Evolutionary conservation across 2,329 filamentous ascomycete genomes (phyloP), one percentile per base, ranked within the genome.

Genomic region (Alternaria viburni): DNA sequence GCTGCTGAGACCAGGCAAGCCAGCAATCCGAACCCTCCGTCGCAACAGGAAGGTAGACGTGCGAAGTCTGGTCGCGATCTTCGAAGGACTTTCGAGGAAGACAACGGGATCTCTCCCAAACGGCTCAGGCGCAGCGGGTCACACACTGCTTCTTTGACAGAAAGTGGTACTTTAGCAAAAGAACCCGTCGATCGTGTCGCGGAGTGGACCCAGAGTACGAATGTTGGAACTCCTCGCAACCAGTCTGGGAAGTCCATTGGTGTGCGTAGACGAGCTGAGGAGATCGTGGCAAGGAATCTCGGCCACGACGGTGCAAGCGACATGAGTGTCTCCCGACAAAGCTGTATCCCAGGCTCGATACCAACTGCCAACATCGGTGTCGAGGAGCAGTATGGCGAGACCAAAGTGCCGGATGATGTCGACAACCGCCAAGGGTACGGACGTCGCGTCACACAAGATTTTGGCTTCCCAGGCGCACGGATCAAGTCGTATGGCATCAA

Each of bases 391-490:
- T 68, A 71, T 28, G 28, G 68, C 25, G 54, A 61, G 4, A 56
- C 69, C 13, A 64, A 66, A 36, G 69, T 75, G 11, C 75, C 73
- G 5, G 56, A 72, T 30, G 62, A 76, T 60, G 57, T 77, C 19
- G 76, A 78, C 46, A 70, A 63, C 64, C 72, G 75, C 43, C 64
- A 64, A 43, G 71, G 65, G n/a, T 79, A 75, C 19, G 75, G 76
- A 15, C 74, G 74, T 46, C 75, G 76, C 30, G 68, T 68, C 23
- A 77, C 74, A 8, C 65, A 71, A 46, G 75, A 79, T 49, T 79
- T 79, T 52, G 74, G 76, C 23, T 79, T 69, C 47, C 76, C 74
- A 32, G 74, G 76, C 44, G 76, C 76, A 55, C 69, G 68, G 19
- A 73, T 76, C 56, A 77, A 72, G 36, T 65, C 67, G 36, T 46